Percentiles rank a stretch among this genome's conserved stretches.
Evolutionary conservation across 2,329 filamentous ascomycete genomes (phyloP).

Genomic region (Fusarium sp.): DNA sequence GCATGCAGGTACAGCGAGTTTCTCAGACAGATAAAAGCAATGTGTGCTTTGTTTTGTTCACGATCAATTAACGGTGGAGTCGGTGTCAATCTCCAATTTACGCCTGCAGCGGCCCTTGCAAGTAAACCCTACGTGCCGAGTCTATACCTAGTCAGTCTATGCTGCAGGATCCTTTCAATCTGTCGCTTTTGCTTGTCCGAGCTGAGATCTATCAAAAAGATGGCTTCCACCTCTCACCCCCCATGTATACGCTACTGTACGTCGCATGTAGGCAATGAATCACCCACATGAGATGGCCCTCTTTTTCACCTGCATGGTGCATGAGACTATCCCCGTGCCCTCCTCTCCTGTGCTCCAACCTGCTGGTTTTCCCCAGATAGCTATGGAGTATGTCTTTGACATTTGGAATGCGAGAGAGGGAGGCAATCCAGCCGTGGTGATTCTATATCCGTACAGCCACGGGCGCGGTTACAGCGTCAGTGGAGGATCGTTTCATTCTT

Average conservation of each 20-base stretch:
- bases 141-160: neutral
- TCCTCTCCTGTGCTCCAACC: constrained; percentile 4
- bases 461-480: constrained; percentile 8
- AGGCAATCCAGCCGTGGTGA: constrained; percentile 17
- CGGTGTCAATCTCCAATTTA: constrained; percentile 11
- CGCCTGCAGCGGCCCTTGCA: constrained; percentile 6
- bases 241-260: constrained; percentile 19
- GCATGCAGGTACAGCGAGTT: constrained; percentile 15
- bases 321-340: constrained; percentile 27
- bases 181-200: constrained; percentile 14
- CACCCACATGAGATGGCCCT: constrained; percentile 27
- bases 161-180: constrained; percentile 9
- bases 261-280: constrained; percentile 23
- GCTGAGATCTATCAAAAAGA: constrained; percentile 29
- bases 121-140: constrained; percentile 8
- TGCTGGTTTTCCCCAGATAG: constrained; percentile 11
- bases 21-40: constrained; percentile 2
- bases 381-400: neutral
- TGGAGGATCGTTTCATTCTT: constrained; percentile 18
- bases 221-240: neutral
- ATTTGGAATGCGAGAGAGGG: constrained; percentile 23
- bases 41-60: constrained; percentile 25
- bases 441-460: constrained; percentile 11
- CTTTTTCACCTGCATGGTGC: constrained; percentile 33
- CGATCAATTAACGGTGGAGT: constrained; percentile 8